These are phyloP conservation scores for Trichoderma afroharzianum DNA, from an alignment of 2,329 filamentous ascomycete species.

Conservation along the genomic window DNA sequence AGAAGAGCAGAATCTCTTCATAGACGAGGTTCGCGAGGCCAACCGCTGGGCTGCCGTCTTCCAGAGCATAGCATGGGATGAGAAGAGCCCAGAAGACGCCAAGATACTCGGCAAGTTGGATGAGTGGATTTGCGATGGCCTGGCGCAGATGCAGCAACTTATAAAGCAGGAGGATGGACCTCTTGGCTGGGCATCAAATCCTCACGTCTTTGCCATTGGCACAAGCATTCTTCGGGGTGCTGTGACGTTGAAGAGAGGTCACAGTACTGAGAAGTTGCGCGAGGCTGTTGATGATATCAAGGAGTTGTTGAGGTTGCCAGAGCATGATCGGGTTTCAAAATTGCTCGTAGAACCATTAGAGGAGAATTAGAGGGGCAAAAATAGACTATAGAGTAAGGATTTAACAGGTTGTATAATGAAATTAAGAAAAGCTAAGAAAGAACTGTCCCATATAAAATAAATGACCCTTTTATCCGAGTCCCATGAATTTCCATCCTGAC, in stretches of 20 bases:
- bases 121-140: constrained; percentile 42
- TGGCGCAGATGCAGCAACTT: constrained; percentile 46
- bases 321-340: constrained; percentile 26
- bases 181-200: constrained; percentile 68
- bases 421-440: background rate
- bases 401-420: background rate
- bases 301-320: background rate
- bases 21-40: constrained; percentile 75
- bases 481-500: background rate
- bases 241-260: constrained; percentile 30
- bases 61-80: constrained; percentile 23
- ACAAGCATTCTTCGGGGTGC: constrained; percentile 43
- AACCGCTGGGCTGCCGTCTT: constrained; percentile 62
- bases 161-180: constrained; percentile 54
- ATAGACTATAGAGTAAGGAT: background rate
- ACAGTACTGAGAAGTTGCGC: constrained; percentile 14
- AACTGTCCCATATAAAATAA: background rate
- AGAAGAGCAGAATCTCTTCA: constrained; percentile 92
- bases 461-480: background rate
- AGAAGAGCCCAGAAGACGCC: constrained; percentile 11
- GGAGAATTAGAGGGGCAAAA: background rate
- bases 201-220: constrained; percentile 62
- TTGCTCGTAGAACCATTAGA: constrained; percentile 25
- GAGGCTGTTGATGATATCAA: constrained; percentile 14
- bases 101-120: constrained; percentile 28